Conservation (phyloP, 768 basidiomycete species). For the Amanita muscaria region DNA sequence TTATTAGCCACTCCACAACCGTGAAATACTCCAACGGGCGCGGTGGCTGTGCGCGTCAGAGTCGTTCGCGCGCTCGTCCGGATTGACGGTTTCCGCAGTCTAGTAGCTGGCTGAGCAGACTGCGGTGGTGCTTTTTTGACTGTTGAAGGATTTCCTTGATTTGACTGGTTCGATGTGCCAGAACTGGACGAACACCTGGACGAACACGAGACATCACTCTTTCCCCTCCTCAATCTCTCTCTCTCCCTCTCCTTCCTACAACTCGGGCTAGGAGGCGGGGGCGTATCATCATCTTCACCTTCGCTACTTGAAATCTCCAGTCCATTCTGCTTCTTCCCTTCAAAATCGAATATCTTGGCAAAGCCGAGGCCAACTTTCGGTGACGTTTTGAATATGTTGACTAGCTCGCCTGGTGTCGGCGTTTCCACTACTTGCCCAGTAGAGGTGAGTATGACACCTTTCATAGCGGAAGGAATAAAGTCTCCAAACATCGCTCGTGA, state of each 20-base stretch:
- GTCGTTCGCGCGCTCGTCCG: conserved; percentile 16
- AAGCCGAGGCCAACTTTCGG: conserved; percentile 71
- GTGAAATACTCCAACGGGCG: not conserved
- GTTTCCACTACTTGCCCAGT: conserved; percentile 71
- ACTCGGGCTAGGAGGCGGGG: conserved; percentile 41
- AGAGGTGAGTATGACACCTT: conserved; percentile 69
- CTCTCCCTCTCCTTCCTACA: conserved; percentile 37
- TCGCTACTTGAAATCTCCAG: conserved; percentile 20
- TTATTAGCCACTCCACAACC: too few species aligned
- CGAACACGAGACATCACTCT: conserved; percentile 10
- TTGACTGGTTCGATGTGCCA: too few species aligned
- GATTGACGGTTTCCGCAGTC: conserved; percentile 50
- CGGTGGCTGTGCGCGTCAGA: conserved; percentile 4
- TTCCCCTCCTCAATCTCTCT: conserved; percentile 20
- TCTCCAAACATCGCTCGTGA: conserved; percentile 28
- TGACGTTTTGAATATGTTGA: conserved; percentile 56
- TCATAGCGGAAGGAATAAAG: conserved; percentile 49
- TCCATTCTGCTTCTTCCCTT: conserved; percentile 12
- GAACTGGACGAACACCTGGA: conserved; percentile 1
- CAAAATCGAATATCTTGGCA: conserved; percentile 68
- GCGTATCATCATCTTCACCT: conserved; percentile 24
- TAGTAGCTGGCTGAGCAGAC: conserved; percentile 31
- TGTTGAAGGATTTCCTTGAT: not conserved
- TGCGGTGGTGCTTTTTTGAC: not conserved
- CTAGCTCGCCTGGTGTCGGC: conserved; percentile 58